A percentile compares a stretch with the other conserved stretches of the same genome.
Conservation (phyloP, 116 monocot genomes). For the Iris pallida region DNA sequence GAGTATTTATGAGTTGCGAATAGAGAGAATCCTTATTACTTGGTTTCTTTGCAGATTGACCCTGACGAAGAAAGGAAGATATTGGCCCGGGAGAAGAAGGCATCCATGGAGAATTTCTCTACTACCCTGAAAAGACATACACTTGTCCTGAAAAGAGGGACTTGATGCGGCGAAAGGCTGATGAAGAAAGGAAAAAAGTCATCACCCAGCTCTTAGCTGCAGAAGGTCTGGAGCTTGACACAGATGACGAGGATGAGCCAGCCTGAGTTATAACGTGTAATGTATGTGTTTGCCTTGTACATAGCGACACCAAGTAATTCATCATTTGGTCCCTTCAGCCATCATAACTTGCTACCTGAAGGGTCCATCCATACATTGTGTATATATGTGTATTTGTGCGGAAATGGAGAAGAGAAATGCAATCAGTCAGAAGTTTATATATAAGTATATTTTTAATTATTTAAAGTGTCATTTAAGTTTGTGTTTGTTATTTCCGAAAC, state of each 20-base stretch:
- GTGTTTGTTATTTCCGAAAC: too few relatives aligned
- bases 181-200: slow-evolving; percentile 58
- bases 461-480: too few relatives aligned
- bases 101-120: slow-evolving; percentile 59
- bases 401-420: too few relatives aligned
- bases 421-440: too few relatives aligned
- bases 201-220: slow-evolving; percentile 75
- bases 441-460: too few relatives aligned
- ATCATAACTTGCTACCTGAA: too few relatives aligned
- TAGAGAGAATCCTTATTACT: too few relatives aligned
- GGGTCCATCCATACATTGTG: too few relatives aligned
- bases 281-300: background rate
- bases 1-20: too few relatives aligned
- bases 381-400: too few relatives aligned
- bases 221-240: slow-evolving; percentile 93
- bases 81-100: slow-evolving; percentile 81
- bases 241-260: slow-evolving; percentile 48
- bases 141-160: slow-evolving; percentile 86
- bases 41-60: slow-evolving; percentile 49
- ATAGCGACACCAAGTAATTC: background rate
- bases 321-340: too few relatives aligned
- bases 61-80: slow-evolving; percentile 89
- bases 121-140: slow-evolving; percentile 81
- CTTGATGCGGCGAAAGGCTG: slow-evolving; percentile 71
- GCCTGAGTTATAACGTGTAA: background rate